phyloP scores from a whole-genome alignment of 1,284 basidiomycete genomes.

The Ustilago lituana region DNA sequence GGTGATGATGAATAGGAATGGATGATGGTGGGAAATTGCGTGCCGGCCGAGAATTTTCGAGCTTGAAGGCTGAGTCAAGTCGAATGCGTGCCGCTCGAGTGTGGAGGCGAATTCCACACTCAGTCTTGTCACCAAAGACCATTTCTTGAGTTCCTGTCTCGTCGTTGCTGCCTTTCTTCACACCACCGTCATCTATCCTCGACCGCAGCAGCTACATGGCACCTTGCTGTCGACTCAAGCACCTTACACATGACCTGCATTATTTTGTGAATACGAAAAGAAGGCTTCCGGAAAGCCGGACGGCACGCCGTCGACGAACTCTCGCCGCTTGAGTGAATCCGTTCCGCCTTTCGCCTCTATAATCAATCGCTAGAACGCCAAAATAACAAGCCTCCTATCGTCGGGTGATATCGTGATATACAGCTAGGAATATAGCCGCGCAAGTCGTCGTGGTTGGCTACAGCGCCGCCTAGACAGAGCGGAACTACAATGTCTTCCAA shows the following conservation, averaged over 20 bases:
- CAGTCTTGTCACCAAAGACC: no score
- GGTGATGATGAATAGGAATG: no score
- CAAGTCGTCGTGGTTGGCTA: no score
- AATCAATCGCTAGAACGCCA: no score
- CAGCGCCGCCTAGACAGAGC: no score
- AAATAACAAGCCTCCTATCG: no score
- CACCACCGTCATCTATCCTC: slow-evolving; percentile 5
- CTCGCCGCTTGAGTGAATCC: background rate
- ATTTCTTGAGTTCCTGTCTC: background rate
- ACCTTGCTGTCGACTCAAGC: background rate
- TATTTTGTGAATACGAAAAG: background rate
- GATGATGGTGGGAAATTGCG: no score
- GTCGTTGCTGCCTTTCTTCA: background rate
- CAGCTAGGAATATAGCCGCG: no score
- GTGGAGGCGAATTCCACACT: slow-evolving; percentile 1
- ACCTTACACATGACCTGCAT: background rate
- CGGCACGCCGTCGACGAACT: background rate
- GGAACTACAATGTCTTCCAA: slow-evolving; percentile 15
- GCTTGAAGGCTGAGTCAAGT: slow-evolving; percentile 9
- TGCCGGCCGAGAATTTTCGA: slow-evolving; percentile 3
- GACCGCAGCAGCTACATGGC: slow-evolving; percentile 1
- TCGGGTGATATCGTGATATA: no score
- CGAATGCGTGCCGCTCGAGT: background rate
- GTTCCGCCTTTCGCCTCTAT: background rate
- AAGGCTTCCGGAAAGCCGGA: slow-evolving; percentile 1